Evolutionary conservation across 2,329 filamentous ascomycete species (phyloP).

Genomic region (Aspergillus aculeatus): DNA sequence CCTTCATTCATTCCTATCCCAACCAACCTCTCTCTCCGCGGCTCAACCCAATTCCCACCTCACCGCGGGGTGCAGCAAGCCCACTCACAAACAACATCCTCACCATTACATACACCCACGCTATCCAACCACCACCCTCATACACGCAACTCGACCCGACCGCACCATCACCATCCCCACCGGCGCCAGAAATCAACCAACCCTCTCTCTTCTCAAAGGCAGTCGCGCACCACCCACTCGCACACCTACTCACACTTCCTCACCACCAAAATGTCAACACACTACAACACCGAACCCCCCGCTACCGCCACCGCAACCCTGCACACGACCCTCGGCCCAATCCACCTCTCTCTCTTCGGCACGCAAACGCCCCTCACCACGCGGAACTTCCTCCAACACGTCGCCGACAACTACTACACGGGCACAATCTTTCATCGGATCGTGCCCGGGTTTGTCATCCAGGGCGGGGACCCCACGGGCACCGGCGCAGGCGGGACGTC

Average conservation of each 20-base stretch:
- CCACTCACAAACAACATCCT: neutral
- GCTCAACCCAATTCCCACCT: too few relatives aligned
- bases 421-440: constrained; percentile 92
- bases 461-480: constrained; percentile 91
- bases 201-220: too few relatives aligned
- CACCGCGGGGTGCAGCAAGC: neutral
- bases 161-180: too few relatives aligned
- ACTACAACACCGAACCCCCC: constrained; percentile 93
- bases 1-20: too few relatives aligned
- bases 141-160: too few relatives aligned
- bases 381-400: constrained; percentile 94
- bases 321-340: constrained; percentile 84
- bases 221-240: neutral
- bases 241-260: neutral
- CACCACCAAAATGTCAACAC: constrained; percentile 68
- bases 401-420: constrained; percentile 92
- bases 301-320: constrained; percentile 89
- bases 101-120: too few relatives aligned
- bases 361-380: constrained; percentile 89
- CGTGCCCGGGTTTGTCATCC: constrained; percentile 86
- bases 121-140: too few relatives aligned
- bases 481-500: constrained; percentile 89
- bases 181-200: too few relatives aligned
- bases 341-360: constrained; percentile 90
- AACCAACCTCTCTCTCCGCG: too few relatives aligned